phyloP scores from a whole-genome alignment of 192 early-diverging fungal species.

The Rhizophagus clarus region DNA sequence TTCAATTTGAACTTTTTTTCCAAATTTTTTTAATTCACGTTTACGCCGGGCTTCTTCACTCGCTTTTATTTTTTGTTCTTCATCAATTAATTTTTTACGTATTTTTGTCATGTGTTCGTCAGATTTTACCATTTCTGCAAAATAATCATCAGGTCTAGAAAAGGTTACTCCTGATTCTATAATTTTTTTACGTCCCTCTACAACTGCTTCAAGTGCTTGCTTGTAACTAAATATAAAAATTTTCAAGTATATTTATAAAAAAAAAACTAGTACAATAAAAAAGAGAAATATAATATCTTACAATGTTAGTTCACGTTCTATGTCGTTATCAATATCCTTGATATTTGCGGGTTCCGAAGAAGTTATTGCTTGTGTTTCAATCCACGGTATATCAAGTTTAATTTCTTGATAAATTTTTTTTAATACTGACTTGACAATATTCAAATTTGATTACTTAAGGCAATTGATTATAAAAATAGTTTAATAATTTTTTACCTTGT shows the following conservation, averaged over 20 bases:
- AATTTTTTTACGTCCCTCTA: constrained; percentile 63
- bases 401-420: constrained; percentile 60
- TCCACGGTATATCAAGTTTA: constrained; percentile 67
- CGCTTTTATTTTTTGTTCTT: constrained; percentile 76
- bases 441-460: background rate
- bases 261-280: background rate
- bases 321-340: constrained; percentile 79
- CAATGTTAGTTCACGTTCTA: constrained; percentile 92
- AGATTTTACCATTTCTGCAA: constrained; percentile 98
- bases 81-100: constrained; percentile 83
- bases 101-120: constrained; percentile 94
- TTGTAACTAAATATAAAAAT: constrained; percentile 57
- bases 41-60: constrained; percentile 84
- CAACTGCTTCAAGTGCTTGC: constrained; percentile 83
- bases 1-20: constrained; percentile 95
- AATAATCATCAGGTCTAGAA: constrained; percentile 90
- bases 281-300: background rate
- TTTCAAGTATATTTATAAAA: background rate
- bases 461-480: background rate
- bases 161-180: constrained; percentile 72
- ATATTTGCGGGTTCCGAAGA: constrained; percentile 53
- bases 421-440: constrained; percentile 53
- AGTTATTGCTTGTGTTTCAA: constrained; percentile 68
- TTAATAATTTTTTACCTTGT: background rate
- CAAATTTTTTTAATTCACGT: constrained; percentile 94